phyloP scores from a whole-genome alignment of 2,329 filamentous ascomycete genomes.

The Hypoxylon sp. region DNA sequence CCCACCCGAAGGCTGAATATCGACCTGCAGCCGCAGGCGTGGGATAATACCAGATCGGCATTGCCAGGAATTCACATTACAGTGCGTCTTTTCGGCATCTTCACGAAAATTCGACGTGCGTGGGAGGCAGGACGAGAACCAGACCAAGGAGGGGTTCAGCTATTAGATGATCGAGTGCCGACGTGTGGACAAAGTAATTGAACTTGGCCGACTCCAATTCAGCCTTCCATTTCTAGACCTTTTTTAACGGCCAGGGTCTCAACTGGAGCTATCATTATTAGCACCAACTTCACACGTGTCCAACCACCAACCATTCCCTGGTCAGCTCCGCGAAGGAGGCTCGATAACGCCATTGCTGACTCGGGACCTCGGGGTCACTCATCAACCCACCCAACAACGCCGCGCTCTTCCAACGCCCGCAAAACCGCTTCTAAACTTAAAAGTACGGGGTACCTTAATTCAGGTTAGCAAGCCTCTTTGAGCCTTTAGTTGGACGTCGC shows the following conservation, averaged over 20 bases:
- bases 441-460: conserved; percentile 13
- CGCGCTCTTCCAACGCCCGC: conserved; percentile 13
- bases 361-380: conserved; percentile 25
- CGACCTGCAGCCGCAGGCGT: conserved; percentile 41
- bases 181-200: conserved; percentile 15
- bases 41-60: conserved; percentile 41
- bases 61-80: conserved; percentile 25
- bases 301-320: conserved; percentile 35
- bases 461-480: conserved; percentile 8
- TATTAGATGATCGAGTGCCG: conserved; percentile 32
- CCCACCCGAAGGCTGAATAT: conserved; percentile 44
- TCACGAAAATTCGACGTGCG: conserved; percentile 31
- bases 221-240: conserved; percentile 10
- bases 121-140: conserved; percentile 27
- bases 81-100: conserved; percentile 34
- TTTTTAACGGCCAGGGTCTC: conserved; percentile 23
- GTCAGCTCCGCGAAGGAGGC: conserved; percentile 31
- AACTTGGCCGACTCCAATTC: conserved; percentile 17
- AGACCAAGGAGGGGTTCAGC: conserved; percentile 12
- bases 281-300: conserved; percentile 38
- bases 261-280: conserved; percentile 28
- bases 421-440: conserved; percentile 15
- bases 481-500: background rate
- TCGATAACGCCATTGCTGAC: conserved; percentile 36
- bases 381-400: conserved; percentile 14